A percentile compares a stretch with the other conserved stretches of the same genome.
These are phyloP conservation scores for Xylariaceae sp. DNA, from an alignment of 2,329 filamentous ascomycete genomes.

Conservation along the genomic window DNA sequence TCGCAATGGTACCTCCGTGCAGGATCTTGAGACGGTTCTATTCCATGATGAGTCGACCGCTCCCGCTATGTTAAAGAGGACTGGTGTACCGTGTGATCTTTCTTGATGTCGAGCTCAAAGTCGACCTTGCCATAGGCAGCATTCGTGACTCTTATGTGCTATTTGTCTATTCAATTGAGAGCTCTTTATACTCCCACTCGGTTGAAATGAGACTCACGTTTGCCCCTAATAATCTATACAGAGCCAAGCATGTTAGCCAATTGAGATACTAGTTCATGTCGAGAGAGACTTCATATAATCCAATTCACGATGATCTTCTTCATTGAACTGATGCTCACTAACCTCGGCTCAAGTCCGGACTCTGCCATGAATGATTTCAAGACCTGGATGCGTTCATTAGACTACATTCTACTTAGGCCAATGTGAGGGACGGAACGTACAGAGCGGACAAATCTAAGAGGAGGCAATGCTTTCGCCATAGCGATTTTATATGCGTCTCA, in stretches of 20 bases:
- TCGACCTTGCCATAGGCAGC: conserved; percentile 63
- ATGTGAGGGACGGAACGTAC: conserved; percentile 38
- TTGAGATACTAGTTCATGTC: background rate
- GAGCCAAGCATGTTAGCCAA: background rate
- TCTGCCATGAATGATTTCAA: conserved; percentile 79
- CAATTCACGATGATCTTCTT: background rate
- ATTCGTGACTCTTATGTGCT: conserved; percentile 60
- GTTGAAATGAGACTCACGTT: conserved; percentile 33
- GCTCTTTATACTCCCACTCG: background rate
- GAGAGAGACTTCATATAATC: too few relatives aligned
- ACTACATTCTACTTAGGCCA: too few relatives aligned
- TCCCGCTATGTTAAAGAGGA: background rate
- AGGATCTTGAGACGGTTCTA: conserved; percentile 73
- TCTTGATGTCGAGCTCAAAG: conserved; percentile 69
- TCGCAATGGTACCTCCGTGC: conserved; percentile 74
- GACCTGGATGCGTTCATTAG: conserved; percentile 48
- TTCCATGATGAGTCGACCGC: background rate
- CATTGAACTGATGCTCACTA: conserved; percentile 22
- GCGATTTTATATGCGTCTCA: background rate
- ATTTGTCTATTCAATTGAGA: conserved; percentile 3
- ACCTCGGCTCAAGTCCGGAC: conserved; percentile 88
- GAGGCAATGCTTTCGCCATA: conserved; percentile 39
- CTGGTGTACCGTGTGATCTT: conserved; percentile 63
- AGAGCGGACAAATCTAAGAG: conserved; percentile 59
- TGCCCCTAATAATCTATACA: conserved; percentile 39